Evolutionary conservation across 1,139 yeast genomes (phyloP), one percentile per base, ranked within the genome.

Genomic region (Sporopachydermia cereana): DNA sequence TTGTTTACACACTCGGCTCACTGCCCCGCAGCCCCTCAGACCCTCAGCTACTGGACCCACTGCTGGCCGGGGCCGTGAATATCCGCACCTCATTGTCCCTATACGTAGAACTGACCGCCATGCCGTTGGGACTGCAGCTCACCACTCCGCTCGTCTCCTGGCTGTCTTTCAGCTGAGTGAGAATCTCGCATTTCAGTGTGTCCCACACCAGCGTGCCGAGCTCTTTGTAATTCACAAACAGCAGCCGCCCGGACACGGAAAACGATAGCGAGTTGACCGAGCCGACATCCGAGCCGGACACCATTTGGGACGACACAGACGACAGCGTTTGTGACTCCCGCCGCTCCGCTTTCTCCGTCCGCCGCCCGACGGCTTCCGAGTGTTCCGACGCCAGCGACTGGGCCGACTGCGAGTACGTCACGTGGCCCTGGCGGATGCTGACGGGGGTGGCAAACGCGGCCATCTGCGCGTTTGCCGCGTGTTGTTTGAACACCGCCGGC

Each of bases 181-280:
- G 74, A 27, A 82, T 66, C 48, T 75, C 77, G 17, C 77, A 78
- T 50, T 75, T 77, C 31, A 88, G 64, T 2, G 77, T 67, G 57
- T 88, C 97, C 94, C 95, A 84, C 2, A 84, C 71, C 23, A 82
- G 66, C 53, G 91, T 79, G 1, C 84, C 81, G 43, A 76, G 73
- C 49, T 85, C 93, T 0, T 88, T 77, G 60, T 84, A 84, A 46
- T 93, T 82, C 1, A 80, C 71, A 58, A 81, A 82, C 62, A 86
- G 64, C 24, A 86, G 61, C 44, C 96, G 63, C 0, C 96, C 95
- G 42, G 91, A 80, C 7, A 64, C 66, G 41, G 94, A 81, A 56
- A 83, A 81, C 56, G 81, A 91, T 18, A 86, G 57, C 0, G 93
- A 77, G 12, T 76, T 66, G 21, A 86, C 79, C 17, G 39, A 34